These are phyloP conservation scores for Fusarium incarnatum DNA, from an alignment of 2,329 filamentous ascomycete genomes.

Conservation along the genomic window DNA sequence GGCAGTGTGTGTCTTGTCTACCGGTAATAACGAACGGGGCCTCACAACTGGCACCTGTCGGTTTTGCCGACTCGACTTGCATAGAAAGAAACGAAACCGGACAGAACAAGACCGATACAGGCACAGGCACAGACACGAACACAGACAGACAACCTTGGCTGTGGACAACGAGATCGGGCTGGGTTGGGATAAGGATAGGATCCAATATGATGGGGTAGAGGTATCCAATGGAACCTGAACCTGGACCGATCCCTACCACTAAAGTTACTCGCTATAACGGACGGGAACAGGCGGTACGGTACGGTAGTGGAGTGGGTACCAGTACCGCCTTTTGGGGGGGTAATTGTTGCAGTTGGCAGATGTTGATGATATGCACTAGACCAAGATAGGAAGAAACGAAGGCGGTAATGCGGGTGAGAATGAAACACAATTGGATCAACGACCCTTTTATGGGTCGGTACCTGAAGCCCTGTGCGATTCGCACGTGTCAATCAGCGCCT, in stretches of 20 bases:
- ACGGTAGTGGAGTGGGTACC: slow-evolving; percentile 34
- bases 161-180: slow-evolving; percentile 35
- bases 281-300: slow-evolving; percentile 35
- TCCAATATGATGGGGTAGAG: slow-evolving; percentile 42
- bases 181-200: slow-evolving; percentile 41
- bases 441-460: slow-evolving; percentile 27
- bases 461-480: slow-evolving; percentile 42
- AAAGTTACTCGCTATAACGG: slow-evolving; percentile 24
- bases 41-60: slow-evolving; percentile 39
- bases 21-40: slow-evolving; percentile 29
- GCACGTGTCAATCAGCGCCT: slow-evolving; percentile 40
- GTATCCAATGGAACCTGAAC: slow-evolving; percentile 19
- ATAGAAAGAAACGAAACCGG: slow-evolving; percentile 2
- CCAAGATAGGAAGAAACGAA: slow-evolving; percentile 10
- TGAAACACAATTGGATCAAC: slow-evolving; percentile 31
- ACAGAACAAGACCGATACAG: slow-evolving; percentile 3
- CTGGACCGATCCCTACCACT: slow-evolving; percentile 9
- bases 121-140: slow-evolving; percentile 22
- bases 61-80: slow-evolving; percentile 40
- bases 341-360: slow-evolving; percentile 10
- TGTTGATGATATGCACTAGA: slow-evolving; percentile 15
- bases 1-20: not conserved
- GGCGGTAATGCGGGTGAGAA: slow-evolving; percentile 40
- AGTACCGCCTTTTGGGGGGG: slow-evolving; percentile 14
- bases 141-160: slow-evolving; percentile 22